Percentiles rank a stretch among this genome's conserved stretches.
Conservation (phyloP, 2,329 filamentous ascomycete genomes). For the Trichoderma sp. region DNA sequence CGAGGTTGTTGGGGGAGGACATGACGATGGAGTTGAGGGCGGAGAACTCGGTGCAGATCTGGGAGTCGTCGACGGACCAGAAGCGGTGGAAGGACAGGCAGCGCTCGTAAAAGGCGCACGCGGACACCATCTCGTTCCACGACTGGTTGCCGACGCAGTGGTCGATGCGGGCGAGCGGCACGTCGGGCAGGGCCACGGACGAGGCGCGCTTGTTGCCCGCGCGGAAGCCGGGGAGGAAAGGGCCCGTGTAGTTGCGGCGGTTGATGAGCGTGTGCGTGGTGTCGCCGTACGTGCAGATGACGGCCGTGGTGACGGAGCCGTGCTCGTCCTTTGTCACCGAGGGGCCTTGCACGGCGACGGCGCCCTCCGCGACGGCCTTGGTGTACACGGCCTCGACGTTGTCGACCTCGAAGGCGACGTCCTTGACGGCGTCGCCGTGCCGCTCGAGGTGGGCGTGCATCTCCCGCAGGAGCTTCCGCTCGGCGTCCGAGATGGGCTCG, state of each 20-base stretch:
- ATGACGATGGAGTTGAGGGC: constrained; percentile 89
- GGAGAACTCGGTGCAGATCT: constrained; percentile 91
- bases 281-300: constrained; percentile 90
- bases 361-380: constrained; percentile 68
- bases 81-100: constrained; percentile 93
- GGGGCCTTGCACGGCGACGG: constrained; percentile 65
- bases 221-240: constrained; percentile 83
- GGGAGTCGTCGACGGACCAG: constrained; percentile 93
- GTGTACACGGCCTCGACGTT: constrained; percentile 78
- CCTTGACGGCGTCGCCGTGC: constrained; percentile 92
- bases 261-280: constrained; percentile 92
- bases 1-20: constrained; percentile 78
- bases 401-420: constrained; percentile 94
- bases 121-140: constrained; percentile 81
- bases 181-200: constrained; percentile 57
- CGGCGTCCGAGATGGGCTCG: constrained; percentile 63
- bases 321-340: constrained; percentile 55
- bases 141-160: constrained; percentile 98
- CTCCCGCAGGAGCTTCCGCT: constrained; percentile 67
- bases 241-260: constrained; percentile 67
- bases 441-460: constrained; percentile 82
- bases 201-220: constrained; percentile 49
- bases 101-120: constrained; percentile 76
- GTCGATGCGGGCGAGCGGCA: constrained; percentile 77
- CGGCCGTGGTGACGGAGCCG: constrained; percentile 72